Percentiles rank a stretch among this genome's conserved stretches.
Conservation (phyloP, 2,329 filamentous ascomycete genomes). For the Talaromyces sp. region DNA sequence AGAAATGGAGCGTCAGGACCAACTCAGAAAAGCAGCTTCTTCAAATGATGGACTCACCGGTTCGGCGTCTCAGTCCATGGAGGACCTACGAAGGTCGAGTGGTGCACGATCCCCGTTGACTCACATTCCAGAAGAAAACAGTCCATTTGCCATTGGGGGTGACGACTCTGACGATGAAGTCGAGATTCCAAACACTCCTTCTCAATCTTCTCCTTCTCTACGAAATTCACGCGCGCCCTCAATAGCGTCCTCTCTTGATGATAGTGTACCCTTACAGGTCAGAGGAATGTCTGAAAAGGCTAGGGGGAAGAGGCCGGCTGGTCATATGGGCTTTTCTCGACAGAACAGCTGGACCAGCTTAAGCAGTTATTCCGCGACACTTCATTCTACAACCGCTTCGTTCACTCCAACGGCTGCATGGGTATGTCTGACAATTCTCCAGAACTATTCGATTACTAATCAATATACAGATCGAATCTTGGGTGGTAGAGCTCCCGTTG, state of each 20-base stretch:
- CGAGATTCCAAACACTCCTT: constrained; percentile 57
- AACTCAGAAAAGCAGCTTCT: constrained; percentile 60
- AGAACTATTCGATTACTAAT: constrained; percentile 17
- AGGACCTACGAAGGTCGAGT: constrained; percentile 32
- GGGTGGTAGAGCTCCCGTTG: constrained; percentile 85
- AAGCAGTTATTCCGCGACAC: constrained; percentile 57
- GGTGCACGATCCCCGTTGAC: constrained; percentile 57
- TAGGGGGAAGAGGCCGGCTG: constrained; percentile 87
- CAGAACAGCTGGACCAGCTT: constrained; percentile 87
- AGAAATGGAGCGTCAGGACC: constrained; percentile 76
- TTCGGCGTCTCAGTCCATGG: constrained; percentile 37
- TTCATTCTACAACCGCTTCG: constrained; percentile 47
- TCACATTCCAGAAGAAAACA: constrained; percentile 71
- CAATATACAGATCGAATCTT: constrained; percentile 66
- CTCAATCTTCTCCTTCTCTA: constrained; percentile 51
- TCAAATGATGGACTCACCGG: constrained; percentile 35
- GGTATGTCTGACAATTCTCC: constrained; percentile 39
- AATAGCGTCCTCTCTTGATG: constrained; percentile 62
- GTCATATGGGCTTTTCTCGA: constrained; percentile 73
- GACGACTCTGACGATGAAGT: constrained; percentile 61
- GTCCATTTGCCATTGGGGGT: constrained; percentile 82
- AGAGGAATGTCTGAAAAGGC: constrained; percentile 97
- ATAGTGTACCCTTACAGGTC: constrained; percentile 74
- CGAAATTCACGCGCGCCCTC: constrained; percentile 61
- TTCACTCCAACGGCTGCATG: constrained; percentile 79